A percentile compares a stretch with the other conserved stretches of the same genome.
phyloP scores from a whole-genome alignment of 352 stramenopile species.

The Pythium rhizo-oryzae region DNA sequence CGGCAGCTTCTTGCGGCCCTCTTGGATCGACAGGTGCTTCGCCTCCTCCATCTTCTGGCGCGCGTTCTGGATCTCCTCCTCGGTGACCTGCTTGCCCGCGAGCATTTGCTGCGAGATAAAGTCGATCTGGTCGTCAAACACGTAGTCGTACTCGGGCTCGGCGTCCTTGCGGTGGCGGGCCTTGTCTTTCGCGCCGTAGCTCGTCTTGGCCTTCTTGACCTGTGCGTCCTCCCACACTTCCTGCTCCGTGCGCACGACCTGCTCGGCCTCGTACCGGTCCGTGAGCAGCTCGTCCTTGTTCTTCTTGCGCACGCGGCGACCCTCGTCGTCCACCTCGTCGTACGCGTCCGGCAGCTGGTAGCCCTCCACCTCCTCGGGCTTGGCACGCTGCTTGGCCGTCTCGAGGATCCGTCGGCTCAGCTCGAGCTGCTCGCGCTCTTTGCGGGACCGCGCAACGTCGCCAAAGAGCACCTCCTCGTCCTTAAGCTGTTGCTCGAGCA shows the following conservation, averaged over 20 bases:
- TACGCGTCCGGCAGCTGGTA: constrained; percentile 97
- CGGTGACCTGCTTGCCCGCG: constrained; percentile 78
- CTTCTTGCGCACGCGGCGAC: constrained; percentile 88
- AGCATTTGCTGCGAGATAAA: constrained; percentile 96
- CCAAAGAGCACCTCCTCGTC: constrained; percentile 87
- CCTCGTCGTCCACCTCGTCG: constrained; percentile 92
- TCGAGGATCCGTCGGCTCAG: constrained; percentile 92
- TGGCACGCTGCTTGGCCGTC: constrained; percentile 63
- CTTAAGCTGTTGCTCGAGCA: constrained; percentile 89
- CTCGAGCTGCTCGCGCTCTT: constrained; percentile 85
- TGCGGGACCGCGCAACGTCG: constrained; percentile 63
- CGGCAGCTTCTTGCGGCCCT: constrained; percentile 94
- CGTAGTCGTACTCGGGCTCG: constrained; percentile 94
- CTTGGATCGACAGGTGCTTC: constrained; percentile 95
- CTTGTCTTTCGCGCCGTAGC: constrained; percentile 77
- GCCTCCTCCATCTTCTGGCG: constrained; percentile 71
- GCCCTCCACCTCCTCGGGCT: constrained; percentile 71
- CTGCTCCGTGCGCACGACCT: constrained; percentile 96
- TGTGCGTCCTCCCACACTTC: constrained; percentile 98
- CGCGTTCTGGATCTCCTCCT: constrained; percentile 74
- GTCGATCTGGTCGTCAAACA: constrained; percentile 99
- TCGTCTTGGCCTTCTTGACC: constrained; percentile 84
- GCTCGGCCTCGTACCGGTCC: constrained; percentile 93
- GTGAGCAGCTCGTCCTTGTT: constrained; percentile 94
- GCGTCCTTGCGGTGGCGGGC: constrained; percentile 32